Evolutionary conservation across 2,329 filamentous ascomycete species (phyloP).

Genomic region (Grosmannia huntii): DNA sequence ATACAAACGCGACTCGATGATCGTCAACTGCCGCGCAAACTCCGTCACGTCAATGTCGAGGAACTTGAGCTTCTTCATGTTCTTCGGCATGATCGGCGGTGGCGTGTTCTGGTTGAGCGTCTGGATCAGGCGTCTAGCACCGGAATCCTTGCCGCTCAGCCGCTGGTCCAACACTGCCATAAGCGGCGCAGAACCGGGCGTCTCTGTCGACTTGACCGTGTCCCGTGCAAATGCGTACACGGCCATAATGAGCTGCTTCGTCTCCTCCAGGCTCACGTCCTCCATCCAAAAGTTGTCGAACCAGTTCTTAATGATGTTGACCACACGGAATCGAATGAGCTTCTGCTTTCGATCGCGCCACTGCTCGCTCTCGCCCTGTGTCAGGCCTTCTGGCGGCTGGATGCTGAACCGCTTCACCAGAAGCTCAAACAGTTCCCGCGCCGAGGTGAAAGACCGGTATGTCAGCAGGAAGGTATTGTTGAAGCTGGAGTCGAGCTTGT

Average conservation of each 20-base stretch:
- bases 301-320: slow-evolving; percentile 97
- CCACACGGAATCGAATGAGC: slow-evolving; percentile 85
- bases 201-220: slow-evolving; percentile 85
- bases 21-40: slow-evolving; percentile 93
- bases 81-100: slow-evolving; percentile 86
- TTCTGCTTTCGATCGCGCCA: slow-evolving; percentile 96
- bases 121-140: slow-evolving; percentile 73
- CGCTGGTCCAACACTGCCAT: slow-evolving; percentile 84
- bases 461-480: slow-evolving; percentile 97
- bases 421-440: slow-evolving; percentile 82
- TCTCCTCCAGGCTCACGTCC: slow-evolving; percentile 63
- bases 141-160: slow-evolving; percentile 74
- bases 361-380: slow-evolving; percentile 60
- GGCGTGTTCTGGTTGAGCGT: slow-evolving; percentile 75
- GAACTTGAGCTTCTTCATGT: slow-evolving; percentile 99
- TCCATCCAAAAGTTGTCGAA: slow-evolving; percentile 99
- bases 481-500: slow-evolving; percentile 88
- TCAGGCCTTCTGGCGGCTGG: slow-evolving; percentile 76
- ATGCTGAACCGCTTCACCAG: slow-evolving; percentile 85
- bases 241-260: slow-evolving; percentile 70
- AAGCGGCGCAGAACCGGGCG: slow-evolving; percentile 72
- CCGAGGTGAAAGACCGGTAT: slow-evolving; percentile 87
- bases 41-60: slow-evolving; percentile 91
- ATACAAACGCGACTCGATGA: slow-evolving; percentile 90
- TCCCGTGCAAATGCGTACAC: slow-evolving; percentile 87